Evolutionary conservation across 2,329 filamentous ascomycete species (phyloP).

Genomic region (Coniochaeta hoffmannii): DNA sequence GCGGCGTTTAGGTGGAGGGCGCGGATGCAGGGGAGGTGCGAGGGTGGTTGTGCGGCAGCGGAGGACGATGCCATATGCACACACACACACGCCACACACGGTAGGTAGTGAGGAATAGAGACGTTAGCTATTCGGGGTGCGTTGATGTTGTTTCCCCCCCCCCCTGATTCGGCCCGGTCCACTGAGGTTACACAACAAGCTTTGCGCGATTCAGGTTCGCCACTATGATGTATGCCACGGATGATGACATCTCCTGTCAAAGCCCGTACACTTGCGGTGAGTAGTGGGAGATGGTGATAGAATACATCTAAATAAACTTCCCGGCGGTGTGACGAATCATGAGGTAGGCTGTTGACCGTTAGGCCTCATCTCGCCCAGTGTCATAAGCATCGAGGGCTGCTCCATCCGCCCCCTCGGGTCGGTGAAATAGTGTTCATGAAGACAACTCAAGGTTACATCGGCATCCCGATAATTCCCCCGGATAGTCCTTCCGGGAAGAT

Average conservation of each 20-base stretch:
- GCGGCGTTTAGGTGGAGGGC: background rate
- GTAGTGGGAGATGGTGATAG: too few species aligned
- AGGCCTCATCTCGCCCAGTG: too few species aligned
- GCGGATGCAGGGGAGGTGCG: background rate
- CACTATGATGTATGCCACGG: background rate
- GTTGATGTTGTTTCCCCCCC: too few species aligned
- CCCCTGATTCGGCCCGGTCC: background rate
- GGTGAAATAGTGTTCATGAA: background rate
- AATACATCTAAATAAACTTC: too few species aligned
- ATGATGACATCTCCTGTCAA: background rate
- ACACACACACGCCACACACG: too few species aligned
- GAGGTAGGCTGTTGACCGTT: too few species aligned
- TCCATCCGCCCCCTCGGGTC: too few species aligned
- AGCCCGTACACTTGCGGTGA: too few species aligned
- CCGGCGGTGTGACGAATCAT: too few species aligned
- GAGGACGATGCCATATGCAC: background rate
- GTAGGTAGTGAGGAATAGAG: too few species aligned
- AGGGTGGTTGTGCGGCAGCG: background rate
- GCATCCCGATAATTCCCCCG: background rate
- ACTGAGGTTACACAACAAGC: background rate
- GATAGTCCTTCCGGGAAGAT: background rate
- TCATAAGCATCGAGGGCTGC: too few species aligned
- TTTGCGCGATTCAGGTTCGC: background rate
- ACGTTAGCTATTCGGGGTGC: too few species aligned
- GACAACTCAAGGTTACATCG: background rate